Evolutionary conservation across 2,329 filamentous ascomycete species (phyloP).

Genomic region (Alternaria solani): DNA sequence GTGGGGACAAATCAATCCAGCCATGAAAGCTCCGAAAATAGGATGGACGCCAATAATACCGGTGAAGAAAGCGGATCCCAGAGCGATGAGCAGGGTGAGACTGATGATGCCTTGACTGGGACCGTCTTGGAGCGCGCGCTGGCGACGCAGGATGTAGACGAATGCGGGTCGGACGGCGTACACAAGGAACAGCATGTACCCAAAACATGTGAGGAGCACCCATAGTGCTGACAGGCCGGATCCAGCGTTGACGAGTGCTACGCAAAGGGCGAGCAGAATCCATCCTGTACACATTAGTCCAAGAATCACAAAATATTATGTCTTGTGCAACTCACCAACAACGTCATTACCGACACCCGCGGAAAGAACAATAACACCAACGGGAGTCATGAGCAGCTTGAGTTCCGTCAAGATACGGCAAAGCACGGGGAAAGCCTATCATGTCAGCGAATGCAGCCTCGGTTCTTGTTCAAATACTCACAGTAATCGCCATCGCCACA

Average conservation of each 20-base stretch:
- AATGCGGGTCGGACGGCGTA: slow-evolving; percentile 78
- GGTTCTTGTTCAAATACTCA: slow-evolving; percentile 41
- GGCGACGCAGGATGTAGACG: slow-evolving; percentile 74
- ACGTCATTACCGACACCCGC: slow-evolving; percentile 95
- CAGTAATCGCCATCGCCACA: slow-evolving; percentile 92
- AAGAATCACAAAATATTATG: neutral
- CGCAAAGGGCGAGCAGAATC: slow-evolving; percentile 91
- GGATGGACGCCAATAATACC: slow-evolving; percentile 90
- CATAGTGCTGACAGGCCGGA: slow-evolving; percentile 84
- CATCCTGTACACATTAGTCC: slow-evolving; percentile 63
- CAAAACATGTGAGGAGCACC: slow-evolving; percentile 78
- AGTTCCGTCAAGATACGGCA: slow-evolving; percentile 93
- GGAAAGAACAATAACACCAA: slow-evolving; percentile 87
- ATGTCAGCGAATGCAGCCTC: slow-evolving; percentile 15
- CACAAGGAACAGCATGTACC: slow-evolving; percentile 78
- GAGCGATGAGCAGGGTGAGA: slow-evolving; percentile 79
- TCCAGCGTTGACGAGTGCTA: slow-evolving; percentile 88
- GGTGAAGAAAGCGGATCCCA: slow-evolving; percentile 86
- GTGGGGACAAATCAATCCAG: slow-evolving; percentile 88
- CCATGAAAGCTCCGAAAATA: slow-evolving; percentile 92
- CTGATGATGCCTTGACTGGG: slow-evolving; percentile 86
- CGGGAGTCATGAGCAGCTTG: slow-evolving; percentile 81
- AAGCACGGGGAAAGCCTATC: slow-evolving; percentile 79
- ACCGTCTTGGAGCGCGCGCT: slow-evolving; percentile 83
- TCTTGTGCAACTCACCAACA: slow-evolving; percentile 56